A percentile compares a stretch with the other conserved stretches of the same genome.
These are phyloP conservation scores for Taxillus chinensis DNA, from an alignment of 164 flowering plant species.

Conservation along the genomic window DNA sequence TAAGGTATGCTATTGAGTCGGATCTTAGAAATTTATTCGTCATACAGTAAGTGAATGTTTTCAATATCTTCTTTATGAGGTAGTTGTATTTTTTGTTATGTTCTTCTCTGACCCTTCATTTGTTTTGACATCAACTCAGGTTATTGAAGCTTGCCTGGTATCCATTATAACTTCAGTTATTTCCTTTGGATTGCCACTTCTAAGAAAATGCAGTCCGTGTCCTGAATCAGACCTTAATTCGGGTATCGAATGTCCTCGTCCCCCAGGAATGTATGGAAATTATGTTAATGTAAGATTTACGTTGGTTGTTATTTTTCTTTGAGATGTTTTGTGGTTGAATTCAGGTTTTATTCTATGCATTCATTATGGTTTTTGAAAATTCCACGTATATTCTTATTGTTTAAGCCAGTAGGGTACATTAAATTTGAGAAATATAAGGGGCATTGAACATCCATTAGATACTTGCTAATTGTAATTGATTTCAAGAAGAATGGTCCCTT, in stretches of 20 bases:
- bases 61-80: neutral
- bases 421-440: no score
- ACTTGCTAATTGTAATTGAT: no score
- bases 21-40: neutral
- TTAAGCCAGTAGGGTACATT: neutral
- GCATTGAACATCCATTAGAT: no score
- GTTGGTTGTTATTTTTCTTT: neutral
- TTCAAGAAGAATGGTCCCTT: no score
- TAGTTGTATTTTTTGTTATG: neutral
- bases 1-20: conserved; percentile 38
- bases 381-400: neutral
- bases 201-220: conserved; percentile 86
- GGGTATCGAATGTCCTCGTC: conserved; percentile 78
- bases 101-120: neutral
- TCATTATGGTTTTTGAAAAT: neutral
- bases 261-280: conserved; percentile 96
- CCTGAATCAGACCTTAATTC: conserved; percentile 59
- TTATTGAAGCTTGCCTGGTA: conserved; percentile 80
- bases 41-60: no score
- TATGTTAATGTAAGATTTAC: conserved; percentile 83
- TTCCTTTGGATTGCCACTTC: conserved; percentile 88
- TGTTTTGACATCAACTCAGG: conserved; percentile 29
- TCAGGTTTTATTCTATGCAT: neutral
- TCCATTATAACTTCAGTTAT: conserved; percentile 74
- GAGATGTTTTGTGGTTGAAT: neutral